phyloP scores from a whole-genome alignment of 2,329 filamentous ascomycete species.

The Aureobasidium sp. region DNA sequence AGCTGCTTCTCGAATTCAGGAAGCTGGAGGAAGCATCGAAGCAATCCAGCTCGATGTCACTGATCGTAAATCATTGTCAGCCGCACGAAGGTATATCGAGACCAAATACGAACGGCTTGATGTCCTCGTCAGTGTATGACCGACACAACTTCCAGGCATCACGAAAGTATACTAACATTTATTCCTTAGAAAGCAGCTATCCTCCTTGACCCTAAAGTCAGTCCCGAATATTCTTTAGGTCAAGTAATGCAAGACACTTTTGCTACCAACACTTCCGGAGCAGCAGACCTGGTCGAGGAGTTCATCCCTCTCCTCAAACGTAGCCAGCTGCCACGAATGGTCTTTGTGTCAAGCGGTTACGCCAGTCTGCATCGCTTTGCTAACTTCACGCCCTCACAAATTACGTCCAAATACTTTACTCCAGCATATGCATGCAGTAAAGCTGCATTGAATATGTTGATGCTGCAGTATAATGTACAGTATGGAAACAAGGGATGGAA shows the following conservation, averaged over 20 bases:
- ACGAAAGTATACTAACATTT: neutral
- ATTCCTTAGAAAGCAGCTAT: neutral
- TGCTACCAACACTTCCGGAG: conserved; percentile 42
- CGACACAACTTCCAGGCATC: neutral
- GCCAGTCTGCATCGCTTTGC: conserved; percentile 23
- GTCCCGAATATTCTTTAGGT: neutral
- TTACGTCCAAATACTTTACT: neutral
- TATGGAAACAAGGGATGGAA: conserved; percentile 33
- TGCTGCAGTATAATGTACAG: conserved; percentile 36
- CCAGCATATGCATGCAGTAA: conserved; percentile 32
- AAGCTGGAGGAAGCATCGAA: neutral
- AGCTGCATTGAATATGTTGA: conserved; percentile 38
- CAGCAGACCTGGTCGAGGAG: conserved; percentile 34
- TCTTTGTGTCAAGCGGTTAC: conserved; percentile 44
- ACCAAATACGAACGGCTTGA: neutral
- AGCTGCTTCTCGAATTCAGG: neutral
- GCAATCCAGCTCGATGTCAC: neutral
- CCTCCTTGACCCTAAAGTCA: neutral
- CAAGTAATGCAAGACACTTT: neutral
- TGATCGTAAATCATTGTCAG: neutral
- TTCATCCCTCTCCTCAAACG: conserved; percentile 42
- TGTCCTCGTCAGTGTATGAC: neutral
- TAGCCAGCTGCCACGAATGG: conserved; percentile 38
- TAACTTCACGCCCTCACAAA: conserved; percentile 37
- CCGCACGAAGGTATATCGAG: neutral